Evolutionary conservation across 345 rosid genomes (phyloP).

Genomic region (Sonneratia alba): DNA sequence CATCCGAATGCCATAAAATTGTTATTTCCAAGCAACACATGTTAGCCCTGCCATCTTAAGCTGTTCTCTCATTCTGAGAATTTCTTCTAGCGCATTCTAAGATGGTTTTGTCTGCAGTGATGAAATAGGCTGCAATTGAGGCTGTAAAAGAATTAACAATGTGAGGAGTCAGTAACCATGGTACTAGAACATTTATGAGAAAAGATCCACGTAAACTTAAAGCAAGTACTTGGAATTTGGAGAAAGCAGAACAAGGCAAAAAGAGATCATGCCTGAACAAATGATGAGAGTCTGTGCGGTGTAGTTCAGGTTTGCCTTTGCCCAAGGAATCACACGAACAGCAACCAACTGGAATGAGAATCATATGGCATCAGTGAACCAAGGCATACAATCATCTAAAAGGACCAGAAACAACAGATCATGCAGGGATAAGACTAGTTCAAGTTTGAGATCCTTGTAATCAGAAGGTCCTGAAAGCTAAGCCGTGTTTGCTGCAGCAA

Average conservation of each 20-base stretch:
- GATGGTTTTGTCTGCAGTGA: slow-evolving; percentile 50
- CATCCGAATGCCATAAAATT: not conserved
- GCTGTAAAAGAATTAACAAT: slow-evolving; percentile 23
- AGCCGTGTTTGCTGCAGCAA: not conserved
- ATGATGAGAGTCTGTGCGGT: slow-evolving; percentile 66
- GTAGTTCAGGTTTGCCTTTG: slow-evolving; percentile 62
- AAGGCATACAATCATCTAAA: not conserved
- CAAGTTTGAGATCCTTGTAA: not conserved
- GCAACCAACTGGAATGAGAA: slow-evolving; percentile 32
- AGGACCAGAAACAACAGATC: too few relatives aligned
- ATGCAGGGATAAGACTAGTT: too few relatives aligned
- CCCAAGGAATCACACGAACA: slow-evolving; percentile 57
- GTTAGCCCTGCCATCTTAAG: slow-evolving; percentile 7
- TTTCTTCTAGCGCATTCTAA: slow-evolving; percentile 51
- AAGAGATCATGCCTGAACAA: slow-evolving; percentile 28
- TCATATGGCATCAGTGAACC: not conserved
- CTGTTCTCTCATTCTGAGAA: slow-evolving; percentile 22
- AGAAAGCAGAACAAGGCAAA: not conserved
- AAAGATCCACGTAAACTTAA: not conserved
- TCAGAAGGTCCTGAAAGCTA: not conserved
- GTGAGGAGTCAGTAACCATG: not conserved
- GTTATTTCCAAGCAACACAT: not conserved
- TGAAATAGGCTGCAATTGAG: slow-evolving; percentile 43
- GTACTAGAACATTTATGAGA: not conserved
- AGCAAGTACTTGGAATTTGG: not conserved